A percentile compares a stretch with the other conserved stretches of the same genome.
phyloP scores from a whole-genome alignment of 768 basidiomycete genomes.

The Boletus rubroflammeus region DNA sequence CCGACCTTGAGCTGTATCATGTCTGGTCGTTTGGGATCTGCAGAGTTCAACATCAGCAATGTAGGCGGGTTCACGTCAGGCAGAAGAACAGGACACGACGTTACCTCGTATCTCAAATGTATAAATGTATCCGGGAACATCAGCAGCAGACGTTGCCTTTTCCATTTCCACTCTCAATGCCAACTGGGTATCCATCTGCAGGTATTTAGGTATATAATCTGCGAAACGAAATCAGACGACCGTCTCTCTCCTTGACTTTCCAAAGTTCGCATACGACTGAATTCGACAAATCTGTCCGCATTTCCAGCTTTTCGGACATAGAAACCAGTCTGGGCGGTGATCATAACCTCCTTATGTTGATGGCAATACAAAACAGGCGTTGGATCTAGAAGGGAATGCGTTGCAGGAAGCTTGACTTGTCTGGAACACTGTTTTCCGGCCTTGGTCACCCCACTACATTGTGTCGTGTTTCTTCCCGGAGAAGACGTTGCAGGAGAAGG shows the following conservation, averaged over 20 bases:
- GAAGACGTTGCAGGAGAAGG: slow-evolving; percentile 18
- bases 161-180: slow-evolving; percentile 54
- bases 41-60: slow-evolving; percentile 6
- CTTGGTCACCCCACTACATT: slow-evolving; percentile 66
- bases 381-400: slow-evolving; percentile 25
- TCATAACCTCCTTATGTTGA: slow-evolving; percentile 58
- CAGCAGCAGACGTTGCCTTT: slow-evolving; percentile 48
- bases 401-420: slow-evolving; percentile 45
- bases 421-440: slow-evolving; percentile 60
- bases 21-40: slow-evolving; percentile 34
- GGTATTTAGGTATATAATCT: slow-evolving; percentile 72
- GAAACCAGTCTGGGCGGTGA: slow-evolving; percentile 48
- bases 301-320: slow-evolving; percentile 45
- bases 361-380: slow-evolving; percentile 49
- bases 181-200: slow-evolving; percentile 57
- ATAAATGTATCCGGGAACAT: slow-evolving; percentile 77
- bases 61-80: not conserved
- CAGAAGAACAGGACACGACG: slow-evolving; percentile 3
- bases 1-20: slow-evolving; percentile 75
- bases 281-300: slow-evolving; percentile 48
- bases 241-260: not conserved
- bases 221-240: slow-evolving; percentile 7
- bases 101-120: slow-evolving; percentile 75
- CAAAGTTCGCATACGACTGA: slow-evolving; percentile 43
- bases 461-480: slow-evolving; percentile 26